Evolutionary conservation across 169 alveolate genomes (phyloP).

Genomic region (Eimeria maxima): DNA sequence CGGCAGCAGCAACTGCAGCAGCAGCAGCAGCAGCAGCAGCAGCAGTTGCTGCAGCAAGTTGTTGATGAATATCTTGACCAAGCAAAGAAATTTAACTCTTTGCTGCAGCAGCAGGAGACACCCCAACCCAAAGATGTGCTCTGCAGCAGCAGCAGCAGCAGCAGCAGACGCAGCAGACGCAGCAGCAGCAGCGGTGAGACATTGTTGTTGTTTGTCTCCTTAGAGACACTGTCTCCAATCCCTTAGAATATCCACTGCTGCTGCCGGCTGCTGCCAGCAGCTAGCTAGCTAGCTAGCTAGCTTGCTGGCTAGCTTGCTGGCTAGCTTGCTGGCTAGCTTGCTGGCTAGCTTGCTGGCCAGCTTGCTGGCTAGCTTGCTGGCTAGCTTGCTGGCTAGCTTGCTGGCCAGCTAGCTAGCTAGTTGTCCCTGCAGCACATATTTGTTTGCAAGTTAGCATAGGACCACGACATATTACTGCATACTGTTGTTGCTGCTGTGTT

Average conservation of each 20-base stretch:
- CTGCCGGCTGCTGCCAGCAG: background rate
- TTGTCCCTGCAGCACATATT: too few species aligned
- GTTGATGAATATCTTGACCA: background rate
- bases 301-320: background rate
- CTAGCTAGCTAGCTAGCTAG: conserved; percentile 53
- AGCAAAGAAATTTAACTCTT: background rate
- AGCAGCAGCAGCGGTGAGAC: background rate
- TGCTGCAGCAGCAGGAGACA: background rate
- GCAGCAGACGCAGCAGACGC: background rate
- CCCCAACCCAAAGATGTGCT: background rate
- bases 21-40: conserved; percentile 10
- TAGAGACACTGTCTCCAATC: too few species aligned
- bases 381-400: too few species aligned
- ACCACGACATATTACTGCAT: too few species aligned
- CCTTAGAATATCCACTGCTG: background rate
- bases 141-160: conserved; percentile 41
- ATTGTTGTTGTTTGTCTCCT: background rate
- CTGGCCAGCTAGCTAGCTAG: too few species aligned
- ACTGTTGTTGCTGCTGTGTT: background rate
- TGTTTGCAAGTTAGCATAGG: too few species aligned
- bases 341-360: too few species aligned
- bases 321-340: background rate
- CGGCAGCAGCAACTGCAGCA: conserved; percentile 47
- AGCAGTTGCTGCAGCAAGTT: background rate
- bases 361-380: too few species aligned